Base-by-base conservation (phyloP, 768 basidiomycete species). In the Tulasnella sp. region DNA sequence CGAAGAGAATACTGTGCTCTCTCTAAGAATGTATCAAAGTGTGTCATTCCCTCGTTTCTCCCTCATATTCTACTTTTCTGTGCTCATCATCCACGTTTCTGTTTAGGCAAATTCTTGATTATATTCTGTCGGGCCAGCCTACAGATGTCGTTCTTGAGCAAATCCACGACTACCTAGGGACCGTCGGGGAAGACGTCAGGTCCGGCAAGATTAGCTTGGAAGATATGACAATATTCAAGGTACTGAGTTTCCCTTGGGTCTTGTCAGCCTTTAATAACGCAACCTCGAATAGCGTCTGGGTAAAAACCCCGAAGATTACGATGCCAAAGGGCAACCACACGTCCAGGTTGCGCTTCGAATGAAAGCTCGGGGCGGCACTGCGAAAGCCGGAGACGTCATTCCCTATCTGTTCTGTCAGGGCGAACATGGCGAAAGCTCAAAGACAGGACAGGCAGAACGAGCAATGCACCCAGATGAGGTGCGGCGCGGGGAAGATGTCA, bases 291-390 rank as follows among this genome's bases (percentile, higher is more conserved):
- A 98, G 96, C 93, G 98, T 77, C 88, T 99, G 77, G 95, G 98
- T 19, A 99, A 98, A 87, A 95, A 95, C 81, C 97, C 97, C 0
- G 94, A 97, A 82, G 97, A 98, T 83, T 99, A 98, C 84, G 97
- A 99, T 84, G 93, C 91, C 9, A 98, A 98, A 85, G 91, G 88
- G 52, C 97, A 97, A 82, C 98, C 98, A 1, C 98, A 99, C 83
- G 97, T 99, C 1, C 96, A 98, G 83, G 98, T 99, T 24, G 97
- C 97, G 0, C 86, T 98, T 74, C 89, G 94, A 52, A 90, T 97
- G 92, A 97, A 96, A 86, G 88, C 90, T 6, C 93, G 90, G 81
- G 95, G 96, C 42, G 91, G 89, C 8, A 91, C 90, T 16, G 94
- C 95, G 0, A 92, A 92, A 42, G 89, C 88, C 0, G 97, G 98